Base-by-base conservation (phyloP, 805 yeast species). In the Kodamaea neixiangensis region DNA sequence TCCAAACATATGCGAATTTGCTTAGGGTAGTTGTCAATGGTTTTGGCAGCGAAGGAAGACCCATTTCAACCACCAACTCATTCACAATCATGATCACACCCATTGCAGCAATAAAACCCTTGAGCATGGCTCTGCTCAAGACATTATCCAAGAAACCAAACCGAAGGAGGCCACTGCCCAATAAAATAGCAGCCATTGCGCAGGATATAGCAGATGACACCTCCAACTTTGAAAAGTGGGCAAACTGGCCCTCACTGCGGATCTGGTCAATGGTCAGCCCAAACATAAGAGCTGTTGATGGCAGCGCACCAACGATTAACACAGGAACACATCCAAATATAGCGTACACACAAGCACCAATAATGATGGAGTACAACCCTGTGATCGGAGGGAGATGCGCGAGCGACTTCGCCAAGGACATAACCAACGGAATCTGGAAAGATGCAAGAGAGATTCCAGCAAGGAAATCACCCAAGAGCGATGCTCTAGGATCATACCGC, bases 261-360 rank as follows among this genome's bases (percentile, higher is more conserved):
- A 65, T 45, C 3, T 42, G 29, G 47, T 85, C 87, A 7, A 89
- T 81, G 0, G 86, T 82, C 58, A 87, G 93, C 1, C 97, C 97
- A 20, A 87, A 83, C 11, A 91, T 83, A 58, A 92, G 73, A 0
- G 96, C 88, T 7, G 89, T 83, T 0, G 96, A 92, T 15, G 93
- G 92, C 65, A 91, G 96, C 0, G 97, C 97, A 0, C 97, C 97
- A 15, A 91, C 96, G 37, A 90, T 83, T 86, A 91, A 82, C 52
- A 85, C 86, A 0, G 97, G 97, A 1, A 90, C 96, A 0, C 94
- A 81, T 0, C 97, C 97, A 52, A 90, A 75, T 2, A 90, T 53
- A 5, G 89, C 77, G 63, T 91, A 91, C 6, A 88, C 69, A n/a
- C 86, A 69, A 0, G 97, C 96, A 0, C 94, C 89, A 2, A 87